Evolutionary conservation across 2,329 filamentous ascomycete species (phyloP).

Genomic region (Botrytis galanthina): DNA sequence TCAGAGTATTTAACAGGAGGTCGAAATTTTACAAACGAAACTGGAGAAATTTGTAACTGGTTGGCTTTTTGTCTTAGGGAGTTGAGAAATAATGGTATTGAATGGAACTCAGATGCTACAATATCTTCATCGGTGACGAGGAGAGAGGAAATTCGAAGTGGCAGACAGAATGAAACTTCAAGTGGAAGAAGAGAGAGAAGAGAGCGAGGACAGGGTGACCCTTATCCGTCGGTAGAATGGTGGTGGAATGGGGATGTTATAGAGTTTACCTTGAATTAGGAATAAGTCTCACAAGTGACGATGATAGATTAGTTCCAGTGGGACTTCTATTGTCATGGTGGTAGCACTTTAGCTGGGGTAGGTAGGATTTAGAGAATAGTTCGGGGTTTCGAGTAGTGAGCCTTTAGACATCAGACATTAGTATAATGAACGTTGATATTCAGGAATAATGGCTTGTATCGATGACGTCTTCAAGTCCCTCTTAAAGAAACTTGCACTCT

Average conservation of each 20-base stretch:
- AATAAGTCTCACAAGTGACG: background rate
- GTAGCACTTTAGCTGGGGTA: background rate
- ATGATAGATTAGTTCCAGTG: background rate
- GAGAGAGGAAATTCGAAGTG: background rate
- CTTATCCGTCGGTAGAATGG: background rate
- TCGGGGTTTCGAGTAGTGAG: background rate
- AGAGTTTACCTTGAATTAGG: background rate
- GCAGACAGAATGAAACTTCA: background rate
- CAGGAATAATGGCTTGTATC: background rate
- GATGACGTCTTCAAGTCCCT: no score
- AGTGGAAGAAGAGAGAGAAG: background rate
- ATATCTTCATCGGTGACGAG: background rate
- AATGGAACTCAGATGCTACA: background rate
- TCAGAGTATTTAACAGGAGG: background rate
- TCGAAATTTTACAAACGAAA: background rate
- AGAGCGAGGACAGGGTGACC: background rate
- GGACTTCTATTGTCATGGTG: background rate
- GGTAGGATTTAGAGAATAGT: background rate
- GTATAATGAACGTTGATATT: background rate
- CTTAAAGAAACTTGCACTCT: no score
- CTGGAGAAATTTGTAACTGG: constrained; percentile 1
- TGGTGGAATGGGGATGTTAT: background rate
- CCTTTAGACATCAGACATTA: background rate
- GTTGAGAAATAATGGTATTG: background rate
- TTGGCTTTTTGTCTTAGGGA: background rate